These are phyloP conservation scores for Rhizopus arrhizus DNA, from an alignment of 371 early-diverging fungal genomes.

Conservation along the genomic window DNA sequence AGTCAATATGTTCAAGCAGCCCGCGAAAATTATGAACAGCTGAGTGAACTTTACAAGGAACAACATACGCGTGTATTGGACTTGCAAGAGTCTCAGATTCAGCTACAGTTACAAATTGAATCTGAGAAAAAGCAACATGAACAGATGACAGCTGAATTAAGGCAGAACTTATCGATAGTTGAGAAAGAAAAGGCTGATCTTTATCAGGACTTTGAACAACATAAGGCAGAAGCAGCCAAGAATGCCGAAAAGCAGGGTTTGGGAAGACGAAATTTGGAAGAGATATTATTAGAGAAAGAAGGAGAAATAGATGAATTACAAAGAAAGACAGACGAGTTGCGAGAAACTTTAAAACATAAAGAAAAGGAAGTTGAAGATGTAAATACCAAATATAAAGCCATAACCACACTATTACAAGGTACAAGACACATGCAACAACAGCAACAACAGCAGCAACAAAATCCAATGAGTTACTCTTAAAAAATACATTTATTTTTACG, in stretches of 20 bases:
- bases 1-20: neutral
- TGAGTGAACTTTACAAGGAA: neutral
- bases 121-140: neutral
- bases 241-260: conserved; percentile 15
- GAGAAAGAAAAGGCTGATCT: neutral
- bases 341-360: neutral
- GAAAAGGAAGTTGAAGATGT: neutral
- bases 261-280: conserved; percentile 17
- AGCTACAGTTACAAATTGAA: neutral
- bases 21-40: neutral
- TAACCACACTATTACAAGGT: neutral
- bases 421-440: neutral
- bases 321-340: neutral
- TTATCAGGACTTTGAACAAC: neutral
- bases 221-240: neutral
- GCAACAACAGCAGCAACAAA: neutral
- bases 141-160: neutral
- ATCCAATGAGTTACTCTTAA: conserved; percentile 2
- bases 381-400: neutral
- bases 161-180: neutral
- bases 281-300: conserved; percentile 4
- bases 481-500: conserved; percentile 7
- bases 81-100: neutral
- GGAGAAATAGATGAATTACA: neutral
- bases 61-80: neutral